A percentile compares a stretch with the other conserved stretches of the same genome.
These are phyloP conservation scores for Apiotrichum montevideense DNA, from an alignment of 1,284 basidiomycete species.

Conservation along the genomic window DNA sequence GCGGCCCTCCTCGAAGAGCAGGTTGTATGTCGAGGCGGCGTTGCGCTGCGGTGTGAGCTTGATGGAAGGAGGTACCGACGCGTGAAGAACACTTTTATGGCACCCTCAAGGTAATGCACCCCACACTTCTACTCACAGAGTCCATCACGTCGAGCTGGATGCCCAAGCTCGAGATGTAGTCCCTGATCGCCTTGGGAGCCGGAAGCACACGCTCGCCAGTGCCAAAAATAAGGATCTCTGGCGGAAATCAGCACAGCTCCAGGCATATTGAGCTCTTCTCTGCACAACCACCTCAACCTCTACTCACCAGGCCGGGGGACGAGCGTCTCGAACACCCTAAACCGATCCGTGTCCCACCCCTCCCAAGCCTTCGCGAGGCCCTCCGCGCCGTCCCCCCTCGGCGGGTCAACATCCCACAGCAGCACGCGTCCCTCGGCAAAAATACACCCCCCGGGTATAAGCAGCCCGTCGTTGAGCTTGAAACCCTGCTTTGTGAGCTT, in stretches of 20 bases:
- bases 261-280: no score
- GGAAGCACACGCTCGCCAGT: conserved; percentile 70
- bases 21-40: conserved; percentile 89
- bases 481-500: conserved; percentile 44
- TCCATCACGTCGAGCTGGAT: conserved; percentile 93
- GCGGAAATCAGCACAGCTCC: neutral
- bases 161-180: conserved; percentile 68
- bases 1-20: conserved; percentile 84
- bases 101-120: neutral
- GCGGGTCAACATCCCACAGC: conserved; percentile 76
- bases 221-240: conserved; percentile 84
- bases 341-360: conserved; percentile 65
- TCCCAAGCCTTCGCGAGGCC: conserved; percentile 40
- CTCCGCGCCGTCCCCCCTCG: conserved; percentile 48
- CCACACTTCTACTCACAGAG: conserved; percentile 57
- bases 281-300: no score
- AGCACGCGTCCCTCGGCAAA: conserved; percentile 82
- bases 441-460: conserved; percentile 69
- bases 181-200: conserved; percentile 62
- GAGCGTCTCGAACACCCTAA: conserved; percentile 72
- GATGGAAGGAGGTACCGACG: neutral
- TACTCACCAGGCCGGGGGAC: conserved; percentile 75
- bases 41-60: conserved; percentile 57
- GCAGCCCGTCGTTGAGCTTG: conserved; percentile 56
- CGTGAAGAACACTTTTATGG: neutral